phyloP scores from a whole-genome alignment of 2,329 filamentous ascomycete species.

The Xylariaceae sp. region DNA sequence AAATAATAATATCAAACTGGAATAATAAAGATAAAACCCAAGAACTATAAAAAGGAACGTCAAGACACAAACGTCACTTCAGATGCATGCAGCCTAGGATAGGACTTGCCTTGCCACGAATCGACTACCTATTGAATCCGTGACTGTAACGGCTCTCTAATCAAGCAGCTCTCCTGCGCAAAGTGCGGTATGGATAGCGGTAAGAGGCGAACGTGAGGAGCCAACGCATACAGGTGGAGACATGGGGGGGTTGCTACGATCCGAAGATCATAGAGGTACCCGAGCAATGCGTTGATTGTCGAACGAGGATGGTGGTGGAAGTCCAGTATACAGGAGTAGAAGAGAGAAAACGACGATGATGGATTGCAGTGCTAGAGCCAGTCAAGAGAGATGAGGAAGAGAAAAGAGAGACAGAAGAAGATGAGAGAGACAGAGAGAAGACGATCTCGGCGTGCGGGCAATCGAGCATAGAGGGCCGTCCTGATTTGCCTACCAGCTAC shows the following conservation, averaged over 20 bases:
- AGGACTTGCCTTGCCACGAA: constrained; percentile 11
- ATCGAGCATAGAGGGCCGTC: not conserved
- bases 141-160: constrained; percentile 3
- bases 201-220: constrained; percentile 25
- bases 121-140: constrained; percentile 6
- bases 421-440: constrained; percentile 3
- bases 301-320: constrained; percentile 16
- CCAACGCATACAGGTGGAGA: constrained; percentile 21
- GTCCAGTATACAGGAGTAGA: not conserved
- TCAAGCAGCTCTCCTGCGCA: constrained; percentile 9
- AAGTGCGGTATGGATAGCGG: constrained; percentile 23
- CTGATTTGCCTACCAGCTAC: not conserved
- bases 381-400: constrained; percentile 15
- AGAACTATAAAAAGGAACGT: constrained; percentile 4
- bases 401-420: not conserved
- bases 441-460: constrained; percentile 15
- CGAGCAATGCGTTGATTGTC: not conserved
- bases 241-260: constrained; percentile 11
- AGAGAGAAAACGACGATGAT: constrained; percentile 17
- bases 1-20: not conserved
- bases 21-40: constrained; percentile 10
- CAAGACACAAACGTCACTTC: constrained; percentile 15
- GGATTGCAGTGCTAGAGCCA: constrained; percentile 13
- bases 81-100: constrained; percentile 16
- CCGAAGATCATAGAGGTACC: constrained; percentile 2